phyloP scores from a whole-genome alignment of 108 stramenopile species.

The Asterionellopsis glacialis region DNA sequence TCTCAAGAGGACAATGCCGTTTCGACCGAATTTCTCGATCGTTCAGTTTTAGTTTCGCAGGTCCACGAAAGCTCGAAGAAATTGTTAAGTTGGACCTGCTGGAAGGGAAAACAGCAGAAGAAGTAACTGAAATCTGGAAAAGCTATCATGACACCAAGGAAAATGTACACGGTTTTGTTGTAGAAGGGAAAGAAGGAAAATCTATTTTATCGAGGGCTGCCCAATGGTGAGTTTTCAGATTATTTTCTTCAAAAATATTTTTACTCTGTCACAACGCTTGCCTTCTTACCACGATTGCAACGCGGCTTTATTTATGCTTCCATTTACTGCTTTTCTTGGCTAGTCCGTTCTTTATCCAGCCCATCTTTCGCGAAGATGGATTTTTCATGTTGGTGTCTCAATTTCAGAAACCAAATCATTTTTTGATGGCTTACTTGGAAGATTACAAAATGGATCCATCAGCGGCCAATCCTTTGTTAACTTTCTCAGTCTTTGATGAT shows the following conservation, averaged over 20 bases:
- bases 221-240: not conserved
- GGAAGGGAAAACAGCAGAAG: slow-evolving; percentile 44
- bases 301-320: not conserved
- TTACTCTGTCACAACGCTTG: not conserved
- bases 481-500: slow-evolving; percentile 77
- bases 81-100: slow-evolving; percentile 71
- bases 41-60: slow-evolving; percentile 50
- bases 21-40: not conserved
- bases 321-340: not conserved
- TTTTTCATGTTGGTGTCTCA: slow-evolving; percentile 80
- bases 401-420: slow-evolving; percentile 69
- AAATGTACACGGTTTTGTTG: slow-evolving; percentile 14
- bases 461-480: slow-evolving; percentile 68
- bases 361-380: slow-evolving; percentile 78
- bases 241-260: not conserved
- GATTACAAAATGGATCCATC: slow-evolving; percentile 85
- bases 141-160: slow-evolving; percentile 68
- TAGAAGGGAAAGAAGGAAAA: slow-evolving; percentile 8
- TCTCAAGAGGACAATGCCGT: too few species aligned
- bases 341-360: slow-evolving; percentile 78
- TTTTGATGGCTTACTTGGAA: slow-evolving; percentile 75
- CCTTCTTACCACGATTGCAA: not conserved
- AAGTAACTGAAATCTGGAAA: slow-evolving; percentile 75
- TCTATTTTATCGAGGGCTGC: slow-evolving; percentile 8
- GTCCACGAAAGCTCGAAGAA: slow-evolving; percentile 62